Base-by-base conservation (phyloP, 2,329 filamentous ascomycete species). In the Bipolaris sorokiniana region DNA sequence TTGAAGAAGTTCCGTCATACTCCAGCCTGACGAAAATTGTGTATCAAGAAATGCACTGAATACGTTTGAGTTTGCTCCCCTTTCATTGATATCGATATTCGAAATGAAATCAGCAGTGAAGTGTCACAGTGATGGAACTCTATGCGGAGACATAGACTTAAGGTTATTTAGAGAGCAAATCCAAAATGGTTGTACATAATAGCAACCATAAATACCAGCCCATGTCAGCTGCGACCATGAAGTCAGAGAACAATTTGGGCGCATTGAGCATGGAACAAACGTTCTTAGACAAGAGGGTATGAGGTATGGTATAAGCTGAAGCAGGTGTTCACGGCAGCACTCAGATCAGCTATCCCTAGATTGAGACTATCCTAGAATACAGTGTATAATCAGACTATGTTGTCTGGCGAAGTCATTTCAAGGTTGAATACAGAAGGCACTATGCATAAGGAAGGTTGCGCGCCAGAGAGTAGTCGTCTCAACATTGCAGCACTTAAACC, bases 121-220 rank as follows among this genome's bases (percentile, higher is more conserved):
- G 80, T 80, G 34, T 80, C 75, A 78, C 79, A 81, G 9, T 77
- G 75, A 15, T 75, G 77, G 54, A 83, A 81, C 56, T 82, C 80
- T 56, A 81, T 81, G 58, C 83, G 81, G n/a, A 83, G 70, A 1
- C 80, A 80, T 13, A 83, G 66, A 34, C 80, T 80, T 72, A 82
- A 79, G 1, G 81, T 80, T 77, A 82, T 81, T 44, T 79, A 71
- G 20, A 81, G 73, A n/a, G 80, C 80, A 15, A 83, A 62, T 1
- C 81, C 81, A 7, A 81, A 65, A 58, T 80, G 81, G 47, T 80
- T 82, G 71, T 79, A 83, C 7, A 44, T 44, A 4, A 38, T 38
- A 36, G 38, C 38, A 38, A 44, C 23, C 28, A 51, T 51, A 13
- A 51, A 51, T 1, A 37, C 48, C 16, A 33, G 20, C 37, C 28